Conservation (phyloP, 371 early-diverging fungal genomes). For the Chytridium lagenaria region DNA sequence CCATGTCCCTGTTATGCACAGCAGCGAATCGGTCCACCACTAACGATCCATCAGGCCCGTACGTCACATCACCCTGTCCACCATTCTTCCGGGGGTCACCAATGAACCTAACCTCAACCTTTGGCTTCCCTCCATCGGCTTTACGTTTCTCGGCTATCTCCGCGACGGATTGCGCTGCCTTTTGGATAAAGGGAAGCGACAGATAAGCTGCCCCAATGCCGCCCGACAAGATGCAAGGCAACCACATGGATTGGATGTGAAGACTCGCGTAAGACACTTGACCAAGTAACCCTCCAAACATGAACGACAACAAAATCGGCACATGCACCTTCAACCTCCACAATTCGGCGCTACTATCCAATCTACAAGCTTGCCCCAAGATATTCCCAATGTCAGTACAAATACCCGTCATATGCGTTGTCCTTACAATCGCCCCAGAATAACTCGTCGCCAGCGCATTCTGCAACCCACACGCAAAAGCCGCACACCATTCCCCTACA, state of each 20-base stretch:
- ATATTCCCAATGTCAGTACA: slow-evolving; percentile 61
- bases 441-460: slow-evolving; percentile 58
- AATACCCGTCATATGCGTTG: slow-evolving; percentile 66
- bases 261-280: slow-evolving; percentile 34
- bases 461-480: slow-evolving; percentile 61
- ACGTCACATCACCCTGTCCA: background rate
- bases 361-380: slow-evolving; percentile 54
- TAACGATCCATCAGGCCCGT: slow-evolving; percentile 17
- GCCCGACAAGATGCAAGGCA: slow-evolving; percentile 54
- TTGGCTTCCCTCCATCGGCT: slow-evolving; percentile 25
- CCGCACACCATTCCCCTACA: slow-evolving; percentile 59
- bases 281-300: slow-evolving; percentile 18
- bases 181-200: slow-evolving; percentile 48
- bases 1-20: slow-evolving; percentile 30
- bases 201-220: slow-evolving; percentile 47
- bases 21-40: slow-evolving; percentile 26
- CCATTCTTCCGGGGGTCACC: slow-evolving; percentile 49
- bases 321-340: slow-evolving; percentile 51
- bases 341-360: slow-evolving; percentile 51
- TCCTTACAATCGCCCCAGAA: slow-evolving; percentile 58
- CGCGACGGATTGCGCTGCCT: slow-evolving; percentile 42
- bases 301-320: slow-evolving; percentile 20
- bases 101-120: slow-evolving; percentile 42
- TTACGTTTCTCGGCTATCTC: slow-evolving; percentile 25
- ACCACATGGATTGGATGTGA: slow-evolving; percentile 43